These are phyloP conservation scores for Scheffersomyces lignicola DNA, from an alignment of 1,139 yeast species.

Conservation along the genomic window DNA sequence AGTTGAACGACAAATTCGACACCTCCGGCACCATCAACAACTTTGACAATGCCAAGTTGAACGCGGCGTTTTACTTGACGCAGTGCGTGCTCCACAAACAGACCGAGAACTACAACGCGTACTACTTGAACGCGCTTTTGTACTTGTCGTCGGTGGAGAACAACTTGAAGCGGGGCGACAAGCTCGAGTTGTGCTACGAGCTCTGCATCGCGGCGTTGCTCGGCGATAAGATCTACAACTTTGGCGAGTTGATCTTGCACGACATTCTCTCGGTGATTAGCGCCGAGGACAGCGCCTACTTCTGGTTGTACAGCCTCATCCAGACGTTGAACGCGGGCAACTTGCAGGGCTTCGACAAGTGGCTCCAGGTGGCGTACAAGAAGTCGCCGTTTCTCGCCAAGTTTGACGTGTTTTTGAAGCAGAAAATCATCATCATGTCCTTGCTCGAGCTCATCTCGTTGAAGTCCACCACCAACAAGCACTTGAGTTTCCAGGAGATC, in stretches of 20 bases:
- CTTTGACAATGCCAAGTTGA: conserved; percentile 68
- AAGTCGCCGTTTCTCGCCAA: conserved; percentile 62
- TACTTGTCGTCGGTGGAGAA: conserved; percentile 55
- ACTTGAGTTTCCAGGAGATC: conserved; percentile 71
- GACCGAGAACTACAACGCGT: conserved; percentile 75
- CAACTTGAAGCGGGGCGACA: conserved; percentile 30
- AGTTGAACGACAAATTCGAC: conserved; percentile 59
- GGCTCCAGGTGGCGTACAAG: conserved; percentile 35
- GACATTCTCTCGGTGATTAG: conserved; percentile 65
- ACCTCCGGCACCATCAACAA: conserved; percentile 30
- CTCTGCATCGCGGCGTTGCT: conserved; percentile 83
- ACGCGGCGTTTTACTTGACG: conserved; percentile 81
- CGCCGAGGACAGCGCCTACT: conserved; percentile 44
- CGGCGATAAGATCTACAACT: conserved; percentile 91
- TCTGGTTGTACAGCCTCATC: conserved; percentile 75
- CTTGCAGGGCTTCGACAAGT: conserved; percentile 57
- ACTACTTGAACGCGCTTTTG: conserved; percentile 62
- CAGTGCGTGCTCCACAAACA: conserved; percentile 75
- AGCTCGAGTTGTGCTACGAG: conserved; percentile 66
- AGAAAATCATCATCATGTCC: conserved; percentile 90
- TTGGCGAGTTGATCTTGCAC: conserved; percentile 91
- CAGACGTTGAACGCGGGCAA: conserved; percentile 78
- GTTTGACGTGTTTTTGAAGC: conserved; percentile 71
- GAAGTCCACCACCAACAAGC: conserved; percentile 73
- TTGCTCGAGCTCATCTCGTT: conserved; percentile 83